phyloP scores from a whole-genome alignment of 225 moss, liverwort and hornwort species.

The Rhytidiadelphus loreus region DNA sequence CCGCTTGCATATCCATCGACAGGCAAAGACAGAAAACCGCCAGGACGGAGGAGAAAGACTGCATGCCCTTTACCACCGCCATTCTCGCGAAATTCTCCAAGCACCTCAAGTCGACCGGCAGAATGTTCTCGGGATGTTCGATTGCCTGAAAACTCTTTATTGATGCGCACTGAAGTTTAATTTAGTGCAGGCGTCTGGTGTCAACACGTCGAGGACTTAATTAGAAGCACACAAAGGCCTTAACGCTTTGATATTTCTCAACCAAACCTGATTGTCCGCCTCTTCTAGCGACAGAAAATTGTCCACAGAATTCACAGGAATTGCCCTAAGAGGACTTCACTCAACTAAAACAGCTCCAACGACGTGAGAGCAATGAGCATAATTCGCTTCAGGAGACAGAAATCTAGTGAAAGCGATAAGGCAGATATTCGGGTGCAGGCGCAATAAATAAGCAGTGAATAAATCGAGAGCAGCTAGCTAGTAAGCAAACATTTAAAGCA shows the following conservation, averaged over 20 bases:
- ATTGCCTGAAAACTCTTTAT: background rate
- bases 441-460: background rate
- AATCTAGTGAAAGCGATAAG: background rate
- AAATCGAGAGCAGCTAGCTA: background rate
- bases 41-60: background rate
- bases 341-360: background rate
- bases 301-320: background rate
- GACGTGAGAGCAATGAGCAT: background rate
- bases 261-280: background rate
- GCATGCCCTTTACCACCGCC: background rate
- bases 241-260: background rate
- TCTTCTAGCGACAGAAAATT: background rate
- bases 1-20: constrained; percentile 3
- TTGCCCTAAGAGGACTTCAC: background rate
- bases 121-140: background rate
- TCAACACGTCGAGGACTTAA: background rate
- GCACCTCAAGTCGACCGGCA: background rate
- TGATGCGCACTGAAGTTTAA: background rate
- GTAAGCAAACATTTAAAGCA: background rate
- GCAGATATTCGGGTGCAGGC: background rate
- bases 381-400: background rate
- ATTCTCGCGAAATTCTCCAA: background rate
- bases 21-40: background rate
- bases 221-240: background rate
- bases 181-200: background rate